Percentiles rank a stretch among this genome's conserved stretches.
phyloP scores from a whole-genome alignment of 306 rosid species.

The Purshia tridentata region DNA sequence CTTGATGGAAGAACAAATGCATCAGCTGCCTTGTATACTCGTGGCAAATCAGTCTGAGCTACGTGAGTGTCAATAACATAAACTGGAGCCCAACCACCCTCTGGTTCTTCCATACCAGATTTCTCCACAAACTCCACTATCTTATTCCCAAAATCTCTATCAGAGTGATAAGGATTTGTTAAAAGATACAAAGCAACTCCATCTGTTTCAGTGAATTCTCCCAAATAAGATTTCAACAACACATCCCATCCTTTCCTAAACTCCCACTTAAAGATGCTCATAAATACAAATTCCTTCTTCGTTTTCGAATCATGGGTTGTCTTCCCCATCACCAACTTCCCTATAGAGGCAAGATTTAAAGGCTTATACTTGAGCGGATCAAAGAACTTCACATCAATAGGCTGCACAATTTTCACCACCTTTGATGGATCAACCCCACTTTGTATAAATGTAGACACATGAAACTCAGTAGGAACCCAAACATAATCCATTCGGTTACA shows the following conservation, averaged over 20 bases:
- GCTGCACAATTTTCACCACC: constrained; percentile 79
- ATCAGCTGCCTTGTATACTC: constrained; percentile 68
- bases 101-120: constrained; percentile 45
- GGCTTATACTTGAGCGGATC: constrained; percentile 57
- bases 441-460: constrained; percentile 50
- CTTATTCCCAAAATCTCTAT: constrained; percentile 67
- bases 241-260: constrained; percentile 93
- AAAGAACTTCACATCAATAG: constrained; percentile 81
- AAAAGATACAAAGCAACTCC: constrained; percentile 54
- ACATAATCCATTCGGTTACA: constrained; percentile 72
- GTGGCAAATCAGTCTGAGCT: constrained; percentile 61
- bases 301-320: constrained; percentile 2
- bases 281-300: constrained; percentile 45
- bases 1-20: constrained; percentile 82
- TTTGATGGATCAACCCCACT: constrained; percentile 82
- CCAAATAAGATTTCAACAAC: constrained; percentile 61
- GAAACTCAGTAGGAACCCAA: constrained; percentile 90
- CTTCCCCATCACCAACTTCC: constrained; percentile 46
- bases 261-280: constrained; percentile 88
- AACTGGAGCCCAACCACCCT: constrained; percentile 60
- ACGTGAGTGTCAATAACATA: constrained; percentile 69
- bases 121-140: constrained; percentile 65
- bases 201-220: constrained; percentile 58
- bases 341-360: constrained; percentile 46
- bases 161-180: constrained; percentile 84